phyloP scores from a whole-genome alignment of 2,329 filamentous ascomycete genomes.

The Diplodia corticola region DNA sequence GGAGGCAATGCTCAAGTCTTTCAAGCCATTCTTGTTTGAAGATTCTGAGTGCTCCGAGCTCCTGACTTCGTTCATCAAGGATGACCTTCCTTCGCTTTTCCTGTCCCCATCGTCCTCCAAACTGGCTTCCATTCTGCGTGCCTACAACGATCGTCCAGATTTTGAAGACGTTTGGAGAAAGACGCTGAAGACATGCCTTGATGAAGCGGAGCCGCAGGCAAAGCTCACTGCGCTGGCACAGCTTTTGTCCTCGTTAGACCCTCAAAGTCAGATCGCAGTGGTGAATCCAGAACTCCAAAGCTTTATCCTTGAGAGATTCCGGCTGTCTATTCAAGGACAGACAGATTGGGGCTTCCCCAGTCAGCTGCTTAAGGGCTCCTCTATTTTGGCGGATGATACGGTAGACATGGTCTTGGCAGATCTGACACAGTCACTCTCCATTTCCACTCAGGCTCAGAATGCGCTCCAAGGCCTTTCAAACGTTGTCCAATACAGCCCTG shows the following conservation, averaged over 20 bases:
- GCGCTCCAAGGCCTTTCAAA: conserved; percentile 49
- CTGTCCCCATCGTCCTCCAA: conserved; percentile 67
- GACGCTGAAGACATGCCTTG: conserved; percentile 34
- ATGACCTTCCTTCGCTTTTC: conserved; percentile 61
- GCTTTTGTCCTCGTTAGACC: conserved; percentile 39
- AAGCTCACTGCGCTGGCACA: conserved; percentile 35
- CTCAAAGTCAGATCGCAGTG: conserved; percentile 40
- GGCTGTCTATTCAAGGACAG: conserved; percentile 34
- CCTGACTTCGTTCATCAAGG: conserved; percentile 51
- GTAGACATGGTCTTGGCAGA: conserved; percentile 41
- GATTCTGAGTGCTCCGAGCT: conserved; percentile 46
- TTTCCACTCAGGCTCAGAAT: conserved; percentile 36
- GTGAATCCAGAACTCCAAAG: conserved; percentile 39
- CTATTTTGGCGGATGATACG: conserved; percentile 38
- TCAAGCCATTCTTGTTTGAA: conserved; percentile 43
- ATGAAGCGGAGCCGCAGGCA: conserved; percentile 31
- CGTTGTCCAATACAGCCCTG: conserved; percentile 43
- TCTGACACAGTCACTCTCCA: conserved; percentile 41
- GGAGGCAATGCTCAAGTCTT: conserved; percentile 52
- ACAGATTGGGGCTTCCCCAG: conserved; percentile 40
- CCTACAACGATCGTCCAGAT: conserved; percentile 37
- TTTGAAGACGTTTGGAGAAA: conserved; percentile 37
- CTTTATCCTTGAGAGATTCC: conserved; percentile 36
- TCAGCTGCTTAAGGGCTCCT: conserved; percentile 38
- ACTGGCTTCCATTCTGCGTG: conserved; percentile 65